phyloP scores from a whole-genome alignment of 768 basidiomycete genomes.

The Russula sp. region DNA sequence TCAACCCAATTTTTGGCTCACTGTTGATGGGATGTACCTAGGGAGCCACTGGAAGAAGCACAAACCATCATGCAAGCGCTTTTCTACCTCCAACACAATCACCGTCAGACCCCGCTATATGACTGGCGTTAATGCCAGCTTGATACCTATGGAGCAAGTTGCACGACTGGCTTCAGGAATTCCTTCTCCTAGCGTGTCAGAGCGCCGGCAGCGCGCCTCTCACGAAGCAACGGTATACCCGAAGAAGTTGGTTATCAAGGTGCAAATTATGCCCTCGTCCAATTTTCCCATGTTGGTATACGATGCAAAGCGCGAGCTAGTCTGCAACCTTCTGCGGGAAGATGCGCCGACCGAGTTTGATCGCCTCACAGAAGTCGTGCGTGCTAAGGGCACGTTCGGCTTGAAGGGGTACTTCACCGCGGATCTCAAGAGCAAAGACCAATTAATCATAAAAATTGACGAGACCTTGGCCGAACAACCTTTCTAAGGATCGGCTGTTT shows the following conservation, averaged over 20 bases:
- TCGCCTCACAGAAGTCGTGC: slow-evolving; percentile 35
- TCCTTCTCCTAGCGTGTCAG: slow-evolving; percentile 19
- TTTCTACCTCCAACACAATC: slow-evolving; percentile 38
- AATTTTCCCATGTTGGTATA: slow-evolving; percentile 37
- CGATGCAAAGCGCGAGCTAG: slow-evolving; percentile 48
- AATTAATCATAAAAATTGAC: slow-evolving; percentile 45
- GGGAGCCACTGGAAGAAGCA: slow-evolving; percentile 42
- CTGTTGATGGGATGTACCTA: slow-evolving; percentile 24
- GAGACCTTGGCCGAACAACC: slow-evolving; percentile 54
- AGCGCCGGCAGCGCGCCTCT: slow-evolving; percentile 18
- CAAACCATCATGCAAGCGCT: slow-evolving; percentile 44
- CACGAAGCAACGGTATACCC: slow-evolving; percentile 25
- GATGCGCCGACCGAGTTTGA: slow-evolving; percentile 38
- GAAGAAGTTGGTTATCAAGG: slow-evolving; percentile 48
- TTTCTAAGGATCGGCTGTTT: slow-evolving; percentile 32
- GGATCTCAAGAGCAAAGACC: slow-evolving; percentile 41
- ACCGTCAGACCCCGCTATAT: slow-evolving; percentile 37
- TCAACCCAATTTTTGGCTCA: background rate
- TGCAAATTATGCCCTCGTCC: slow-evolving; percentile 36
- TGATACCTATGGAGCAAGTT: slow-evolving; percentile 7
- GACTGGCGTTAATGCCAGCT: background rate
- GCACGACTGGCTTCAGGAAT: slow-evolving; percentile 31
- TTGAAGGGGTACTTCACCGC: slow-evolving; percentile 52
- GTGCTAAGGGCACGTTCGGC: slow-evolving; percentile 37
- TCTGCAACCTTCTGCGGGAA: slow-evolving; percentile 36